A percentile compares a stretch with the other conserved stretches of the same genome.
Evolutionary conservation across 2,329 filamentous ascomycete species (phyloP).

Genomic region (Aspergillus novoparasiticus): DNA sequence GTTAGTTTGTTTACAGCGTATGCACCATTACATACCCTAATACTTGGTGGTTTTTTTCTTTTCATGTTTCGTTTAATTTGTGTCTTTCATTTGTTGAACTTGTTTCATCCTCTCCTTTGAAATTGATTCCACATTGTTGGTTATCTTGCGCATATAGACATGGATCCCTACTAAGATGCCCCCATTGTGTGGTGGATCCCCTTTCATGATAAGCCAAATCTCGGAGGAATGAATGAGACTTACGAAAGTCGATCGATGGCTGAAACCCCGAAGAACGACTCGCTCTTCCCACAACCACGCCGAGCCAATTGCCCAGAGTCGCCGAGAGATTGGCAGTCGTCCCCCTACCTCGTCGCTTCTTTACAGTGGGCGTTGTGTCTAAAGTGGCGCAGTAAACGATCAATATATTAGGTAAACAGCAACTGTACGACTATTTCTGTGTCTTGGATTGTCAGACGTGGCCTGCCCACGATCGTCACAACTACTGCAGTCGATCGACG

Average conservation of each 20-base stretch:
- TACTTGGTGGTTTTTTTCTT: neutral
- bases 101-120: neutral
- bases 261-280: constrained; percentile 7
- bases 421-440: neutral
- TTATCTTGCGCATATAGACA: neutral
- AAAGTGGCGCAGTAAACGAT: neutral
- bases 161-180: neutral
- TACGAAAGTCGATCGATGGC: neutral
- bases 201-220: neutral
- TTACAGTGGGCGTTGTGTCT: neutral
- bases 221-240: neutral
- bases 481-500: neutral
- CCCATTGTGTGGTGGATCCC: neutral
- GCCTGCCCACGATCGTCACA: neutral
- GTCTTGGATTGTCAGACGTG: constrained; percentile 1
- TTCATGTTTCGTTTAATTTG: neutral
- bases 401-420: constrained; percentile 9
- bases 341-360: neutral
- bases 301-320: constrained; percentile 20
- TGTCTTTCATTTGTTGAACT: neutral
- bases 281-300: constrained; percentile 7
- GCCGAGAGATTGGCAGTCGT: constrained; percentile 20
- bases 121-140: neutral
- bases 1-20: neutral
- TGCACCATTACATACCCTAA: neutral